Base-by-base conservation (phyloP, 2,329 filamentous ascomycete genomes). In the Ascocoryne sarcoides region DNA sequence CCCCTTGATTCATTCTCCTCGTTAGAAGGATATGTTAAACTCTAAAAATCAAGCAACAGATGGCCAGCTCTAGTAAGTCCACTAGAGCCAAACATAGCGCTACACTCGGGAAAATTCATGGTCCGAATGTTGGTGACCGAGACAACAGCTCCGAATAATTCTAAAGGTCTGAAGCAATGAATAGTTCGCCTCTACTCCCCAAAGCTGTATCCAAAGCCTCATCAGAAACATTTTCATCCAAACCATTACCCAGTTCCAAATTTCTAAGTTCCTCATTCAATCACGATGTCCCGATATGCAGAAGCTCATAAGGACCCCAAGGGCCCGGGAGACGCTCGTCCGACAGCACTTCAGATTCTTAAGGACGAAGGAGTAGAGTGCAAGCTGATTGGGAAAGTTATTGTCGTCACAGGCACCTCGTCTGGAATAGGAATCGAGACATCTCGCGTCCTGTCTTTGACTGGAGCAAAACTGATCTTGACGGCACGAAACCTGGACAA, bases 301-400 rank as follows among this genome's bases (percentile, higher is more conserved):
- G 18, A 14, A 28, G 30, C 43, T 23, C 43, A 48, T 30, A 9
- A 17, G 19, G 43, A 43, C 30, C 45, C 45, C 29, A 23, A 29
- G 19, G 43, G 43, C 15, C 18, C 40, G n/a, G 43, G 43, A 3
- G 43, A 46, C 32, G 30, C 30, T 16, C 35, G 45, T 3, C 45
- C 45, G 14, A 45, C 45, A 10, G 58, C 30, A 7, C 30, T 55
- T 4, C 57, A 62, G 32, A 57, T 62, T 36, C 38, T 63, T 33
- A 38, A 60, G 28, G 58, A 62, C 37, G 54, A 61, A 40, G 47
- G 40, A 4, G 41, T 57, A 10, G 32, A 39, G 12, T 43, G 33
- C 34, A 52, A 48, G 36, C 40, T 60, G 69, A 47, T 68, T 65
- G 30, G 30, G 10, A 32, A 32, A 32, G 30, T 32, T 16, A 32